Base-by-base conservation (phyloP, 192 early-diverging fungal genomes). In the Gaertneriomyces semiglobifer region DNA sequence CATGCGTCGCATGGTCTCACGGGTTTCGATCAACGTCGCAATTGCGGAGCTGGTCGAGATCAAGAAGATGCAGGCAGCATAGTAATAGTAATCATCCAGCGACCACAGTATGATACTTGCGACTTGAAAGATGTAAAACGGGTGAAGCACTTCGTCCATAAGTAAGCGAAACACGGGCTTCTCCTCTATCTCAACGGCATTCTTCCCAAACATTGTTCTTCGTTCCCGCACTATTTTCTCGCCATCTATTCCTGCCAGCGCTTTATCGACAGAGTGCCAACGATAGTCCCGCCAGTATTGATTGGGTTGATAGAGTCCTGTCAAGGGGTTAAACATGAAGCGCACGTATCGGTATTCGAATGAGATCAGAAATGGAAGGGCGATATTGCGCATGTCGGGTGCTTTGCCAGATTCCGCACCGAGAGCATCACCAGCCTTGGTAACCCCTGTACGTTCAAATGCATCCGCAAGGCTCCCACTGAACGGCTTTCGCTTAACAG, bases 41-140 rank as follows among this genome's bases (percentile, higher is more conserved):
- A 89, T 65, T 9, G 94, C 87, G 10, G 92, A 91, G 14, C 86
- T 75, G 0, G 86, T 84, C 10, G 92, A 91, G 53, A 98, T 95
- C 10, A 96, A 58, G 57, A 96, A 80, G 58, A 99, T 98, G 69
- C 93, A 95, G 16, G 80, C 76, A 0, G 94, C 97, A 67, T 98
- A 99, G 74, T 95, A 95, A 60, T 92, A 90, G 76, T 99, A 99
- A 72, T 95, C 84, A 61, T 99, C 97, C 20, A 88, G 64, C 63
- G 81, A 88, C 97, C 83, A 84, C 7, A 83, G 75, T 25, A 84
- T 72, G 51, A 81, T 81, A 62, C 74, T 82, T 4, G 79, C 73
- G 40, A 80, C 72, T 71, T 83, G 80, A 58, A 86, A 83, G 12
- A 86, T 62, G 67, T 76, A 86, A 59, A 86, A 82, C 1, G 83